phyloP scores from a whole-genome alignment of 495 filamentous ascomycete species.

The Choiromyces venosus region DNA sequence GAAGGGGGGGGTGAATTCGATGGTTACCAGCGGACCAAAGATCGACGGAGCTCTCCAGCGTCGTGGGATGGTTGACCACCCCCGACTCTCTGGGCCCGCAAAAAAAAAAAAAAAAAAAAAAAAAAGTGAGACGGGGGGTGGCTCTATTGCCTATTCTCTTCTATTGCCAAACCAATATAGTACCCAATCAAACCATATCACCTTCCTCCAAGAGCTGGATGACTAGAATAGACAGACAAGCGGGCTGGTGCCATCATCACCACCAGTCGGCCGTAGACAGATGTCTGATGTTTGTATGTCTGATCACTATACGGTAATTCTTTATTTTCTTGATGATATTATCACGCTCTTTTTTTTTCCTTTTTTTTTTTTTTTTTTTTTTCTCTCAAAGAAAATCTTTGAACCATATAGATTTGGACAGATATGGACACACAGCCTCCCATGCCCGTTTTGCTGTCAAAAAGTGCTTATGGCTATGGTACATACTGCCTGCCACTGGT shows the following conservation, averaged over 20 bases:
- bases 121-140: background rate
- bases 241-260: background rate
- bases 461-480: background rate
- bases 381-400: background rate
- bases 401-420: background rate
- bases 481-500: constrained; percentile 3
- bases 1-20: background rate
- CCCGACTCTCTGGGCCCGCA: constrained; percentile 1
- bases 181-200: background rate
- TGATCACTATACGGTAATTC: background rate
- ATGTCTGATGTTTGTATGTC: background rate
- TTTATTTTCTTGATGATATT: background rate
- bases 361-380: background rate
- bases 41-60: background rate
- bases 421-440: background rate
- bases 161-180: background rate
- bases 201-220: background rate
- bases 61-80: background rate
- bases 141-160: background rate
- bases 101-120: background rate
- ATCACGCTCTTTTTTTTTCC: background rate
- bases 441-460: background rate
- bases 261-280: background rate
- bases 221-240: background rate
- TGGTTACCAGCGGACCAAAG: background rate